Conservation (phyloP, 1,284 basidiomycete species). For the Ustilago bromivora region DNA sequence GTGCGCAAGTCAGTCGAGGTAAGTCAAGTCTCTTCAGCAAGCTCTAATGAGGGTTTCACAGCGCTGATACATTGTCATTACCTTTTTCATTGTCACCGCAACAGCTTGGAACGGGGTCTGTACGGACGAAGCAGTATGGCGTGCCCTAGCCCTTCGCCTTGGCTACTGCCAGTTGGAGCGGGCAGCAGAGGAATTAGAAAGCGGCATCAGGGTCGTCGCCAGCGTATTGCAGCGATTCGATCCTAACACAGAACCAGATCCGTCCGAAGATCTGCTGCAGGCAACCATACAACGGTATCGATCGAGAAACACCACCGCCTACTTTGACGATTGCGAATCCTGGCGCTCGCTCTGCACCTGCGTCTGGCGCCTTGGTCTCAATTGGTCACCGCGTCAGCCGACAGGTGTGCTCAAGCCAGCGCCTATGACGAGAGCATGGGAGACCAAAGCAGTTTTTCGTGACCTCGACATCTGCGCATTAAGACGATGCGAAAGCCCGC, state of each 20-base stretch:
- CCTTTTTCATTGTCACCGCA: neutral
- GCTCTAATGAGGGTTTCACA: neutral
- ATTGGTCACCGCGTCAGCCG: slow-evolving; percentile 24
- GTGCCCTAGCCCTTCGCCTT: slow-evolving; percentile 11
- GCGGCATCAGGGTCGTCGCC: slow-evolving; percentile 20
- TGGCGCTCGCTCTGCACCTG: slow-evolving; percentile 41
- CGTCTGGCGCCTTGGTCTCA: slow-evolving; percentile 39
- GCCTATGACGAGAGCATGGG: neutral
- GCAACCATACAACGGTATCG: slow-evolving; percentile 29
- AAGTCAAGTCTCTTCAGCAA: neutral
- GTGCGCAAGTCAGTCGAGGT: slow-evolving; percentile 33
- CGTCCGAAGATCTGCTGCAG: slow-evolving; percentile 16
- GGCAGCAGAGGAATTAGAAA: slow-evolving; percentile 14
- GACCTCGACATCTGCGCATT: neutral
- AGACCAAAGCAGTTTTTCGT: neutral
- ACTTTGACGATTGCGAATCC: slow-evolving; percentile 30
- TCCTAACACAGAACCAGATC: neutral
- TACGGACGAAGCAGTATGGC: slow-evolving; percentile 31
- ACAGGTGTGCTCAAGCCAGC: neutral
- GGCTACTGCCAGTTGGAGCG: slow-evolving; percentile 32
- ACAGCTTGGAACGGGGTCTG: slow-evolving; percentile 29
- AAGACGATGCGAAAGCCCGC: neutral
- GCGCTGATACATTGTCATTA: neutral
- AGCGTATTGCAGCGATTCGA: slow-evolving; percentile 24
- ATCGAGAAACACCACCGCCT: slow-evolving; percentile 27